Evolutionary conservation across 2,329 filamentous ascomycete species (phyloP), one percentile per base, ranked within the genome.

Genomic region (Cercospora sp.): DNA sequence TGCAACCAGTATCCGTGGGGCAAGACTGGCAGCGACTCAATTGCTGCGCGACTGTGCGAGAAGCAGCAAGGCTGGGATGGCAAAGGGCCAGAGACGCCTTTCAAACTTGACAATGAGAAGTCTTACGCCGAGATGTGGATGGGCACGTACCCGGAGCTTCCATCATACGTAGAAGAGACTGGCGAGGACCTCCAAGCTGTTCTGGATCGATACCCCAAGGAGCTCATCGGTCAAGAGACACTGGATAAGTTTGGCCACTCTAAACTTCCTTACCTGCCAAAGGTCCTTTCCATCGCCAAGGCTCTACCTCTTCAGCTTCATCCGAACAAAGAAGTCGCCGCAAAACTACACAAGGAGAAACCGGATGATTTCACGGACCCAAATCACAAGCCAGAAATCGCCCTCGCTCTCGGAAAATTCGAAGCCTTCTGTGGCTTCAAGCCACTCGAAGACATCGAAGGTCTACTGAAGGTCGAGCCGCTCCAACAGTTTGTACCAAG

Each of bases 381-480:
- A 2, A 93, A 93, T 77, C 90, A 93, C 82, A 93, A 93, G 79
- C 91, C 91, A 1, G 91, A 94, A 76, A 93, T 94, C 63, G 90
- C 91, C 0, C 81, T 94, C 1, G 90, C 91, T 0, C 80, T 93
- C 0, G 84, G 85, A 12, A 86, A 87, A 23, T 93, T 94, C 73
- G 90, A 93, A 77, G 87, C 90, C 0, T 93, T 94, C 72, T 89
- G 88, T 9, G 91, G 91, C 5, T 93, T 89, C 81, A 93, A 91
- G 75, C 87, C 89, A 0, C 80, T 91, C 0, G 75, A 79, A 9
- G 82, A 88, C 2, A 88, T 93, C 66, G 79, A 87, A 33, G 75
- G 81, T 0, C 79, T 92, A 1, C 84, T 92, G 74, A 66, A 84
- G 48, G 79, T 90, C 28, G 79, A 85, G 30, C 81, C 84, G 3